Percentiles rank a stretch among this genome's conserved stretches.
Evolutionary conservation across 2,329 filamentous ascomycete species (phyloP).

Genomic region (Arthrobotrys sphaeroides): DNA sequence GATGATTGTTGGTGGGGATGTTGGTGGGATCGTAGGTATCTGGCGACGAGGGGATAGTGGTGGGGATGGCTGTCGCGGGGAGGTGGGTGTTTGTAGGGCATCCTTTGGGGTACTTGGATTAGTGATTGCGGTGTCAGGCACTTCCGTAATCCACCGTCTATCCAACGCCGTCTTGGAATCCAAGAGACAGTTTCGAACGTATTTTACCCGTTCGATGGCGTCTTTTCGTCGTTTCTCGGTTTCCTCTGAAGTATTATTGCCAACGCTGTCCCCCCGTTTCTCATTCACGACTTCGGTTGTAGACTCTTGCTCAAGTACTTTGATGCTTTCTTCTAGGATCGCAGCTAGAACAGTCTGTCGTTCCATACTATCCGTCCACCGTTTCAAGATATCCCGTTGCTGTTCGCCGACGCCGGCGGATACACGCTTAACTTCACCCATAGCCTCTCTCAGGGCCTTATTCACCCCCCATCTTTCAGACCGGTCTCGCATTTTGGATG

Average conservation of each 20-base stretch:
- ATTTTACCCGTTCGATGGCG: slow-evolving; percentile 53
- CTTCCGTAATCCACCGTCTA: slow-evolving; percentile 35
- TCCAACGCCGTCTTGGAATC: slow-evolving; percentile 54
- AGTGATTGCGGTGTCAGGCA: slow-evolving; percentile 15
- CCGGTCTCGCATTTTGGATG: slow-evolving; percentile 76
- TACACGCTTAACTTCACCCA: slow-evolving; percentile 73
- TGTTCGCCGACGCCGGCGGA: slow-evolving; percentile 46
- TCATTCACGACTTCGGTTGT: neutral
- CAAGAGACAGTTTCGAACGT: slow-evolving; percentile 55
- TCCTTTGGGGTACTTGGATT: slow-evolving; percentile 2
- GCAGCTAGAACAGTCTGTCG: slow-evolving; percentile 53
- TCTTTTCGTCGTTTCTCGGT: slow-evolving; percentile 16
- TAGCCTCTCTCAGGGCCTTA: slow-evolving; percentile 80
- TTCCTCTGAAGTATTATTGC: neutral
- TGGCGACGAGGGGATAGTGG: neutral
- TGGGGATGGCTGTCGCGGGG: neutral
- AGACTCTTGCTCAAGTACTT: slow-evolving; percentile 52
- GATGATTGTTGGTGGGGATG: neutral
- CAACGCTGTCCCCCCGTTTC: neutral
- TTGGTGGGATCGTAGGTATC: neutral
- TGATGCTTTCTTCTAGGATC: slow-evolving; percentile 55
- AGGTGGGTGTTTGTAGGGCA: neutral
- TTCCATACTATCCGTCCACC: slow-evolving; percentile 54
- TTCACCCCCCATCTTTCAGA: slow-evolving; percentile 82
- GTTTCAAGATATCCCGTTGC: slow-evolving; percentile 35